Evolutionary conservation across 1,284 basidiomycete species (phyloP).

Genomic region (Leccinum griseonigrum): DNA sequence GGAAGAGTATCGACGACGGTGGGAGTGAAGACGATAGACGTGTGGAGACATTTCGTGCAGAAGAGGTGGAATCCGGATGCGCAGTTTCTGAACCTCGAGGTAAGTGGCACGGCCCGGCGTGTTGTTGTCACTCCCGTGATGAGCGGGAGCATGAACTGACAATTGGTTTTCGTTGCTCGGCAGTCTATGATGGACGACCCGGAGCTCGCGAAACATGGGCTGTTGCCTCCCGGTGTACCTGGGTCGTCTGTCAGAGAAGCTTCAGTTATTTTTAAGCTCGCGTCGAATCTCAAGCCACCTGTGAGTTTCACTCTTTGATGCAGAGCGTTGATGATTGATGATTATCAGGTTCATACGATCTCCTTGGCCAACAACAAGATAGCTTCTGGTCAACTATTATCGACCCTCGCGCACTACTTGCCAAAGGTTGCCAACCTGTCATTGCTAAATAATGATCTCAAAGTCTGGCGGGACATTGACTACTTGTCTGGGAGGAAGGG

Average conservation of each 20-base stretch:
- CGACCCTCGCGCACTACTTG: slow-evolving; percentile 62
- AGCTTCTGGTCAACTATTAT: slow-evolving; percentile 45
- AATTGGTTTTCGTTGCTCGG: slow-evolving; percentile 29
- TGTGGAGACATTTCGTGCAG: slow-evolving; percentile 70
- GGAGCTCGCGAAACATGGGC: slow-evolving; percentile 61
- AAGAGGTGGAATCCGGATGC: slow-evolving; percentile 66
- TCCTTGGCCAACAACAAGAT: slow-evolving; percentile 68
- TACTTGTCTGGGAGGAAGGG: slow-evolving; percentile 57
- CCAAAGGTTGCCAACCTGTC: slow-evolving; percentile 80
- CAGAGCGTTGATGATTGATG: slow-evolving; percentile 2
- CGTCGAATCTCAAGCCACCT: slow-evolving; percentile 72
- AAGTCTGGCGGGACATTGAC: slow-evolving; percentile 67
- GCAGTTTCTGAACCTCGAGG: slow-evolving; percentile 79
- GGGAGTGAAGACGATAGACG: slow-evolving; percentile 47
- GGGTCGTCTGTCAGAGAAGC: slow-evolving; percentile 61
- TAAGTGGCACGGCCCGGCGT: slow-evolving; percentile 34
- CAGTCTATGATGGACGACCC: slow-evolving; percentile 66
- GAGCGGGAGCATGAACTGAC: slow-evolving; percentile 21
- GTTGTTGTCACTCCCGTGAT: not conserved
- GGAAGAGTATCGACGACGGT: slow-evolving; percentile 15
- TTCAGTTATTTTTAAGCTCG: slow-evolving; percentile 84
- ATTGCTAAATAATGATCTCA: slow-evolving; percentile 69
- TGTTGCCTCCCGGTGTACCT: slow-evolving; percentile 66
- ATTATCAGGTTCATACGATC: slow-evolving; percentile 65
- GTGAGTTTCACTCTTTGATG: slow-evolving; percentile 39